Conservation (phyloP, 768 basidiomycete species). For the Lactarius tabidus region DNA sequence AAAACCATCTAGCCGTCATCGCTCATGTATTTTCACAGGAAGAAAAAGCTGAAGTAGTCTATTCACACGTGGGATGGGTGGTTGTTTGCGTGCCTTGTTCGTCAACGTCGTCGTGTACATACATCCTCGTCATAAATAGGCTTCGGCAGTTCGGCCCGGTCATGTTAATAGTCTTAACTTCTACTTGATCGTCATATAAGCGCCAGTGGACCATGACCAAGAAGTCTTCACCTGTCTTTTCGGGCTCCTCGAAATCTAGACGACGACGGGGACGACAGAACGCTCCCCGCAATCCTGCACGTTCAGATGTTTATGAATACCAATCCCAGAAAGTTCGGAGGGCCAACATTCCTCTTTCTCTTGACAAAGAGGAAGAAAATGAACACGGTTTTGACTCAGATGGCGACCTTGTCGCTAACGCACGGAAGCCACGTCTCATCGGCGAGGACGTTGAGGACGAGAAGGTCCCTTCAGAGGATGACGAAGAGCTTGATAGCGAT, state of each 20-base stretch:
- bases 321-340: slow-evolving; percentile 48
- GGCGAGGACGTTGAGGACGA: slow-evolving; percentile 36
- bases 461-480: slow-evolving; percentile 52
- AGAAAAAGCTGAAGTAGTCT: slow-evolving; percentile 94
- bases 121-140: not conserved
- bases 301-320: slow-evolving; percentile 62
- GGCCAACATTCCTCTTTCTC: slow-evolving; percentile 47
- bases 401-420: slow-evolving; percentile 35
- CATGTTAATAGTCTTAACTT: not conserved
- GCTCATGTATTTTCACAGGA: slow-evolving; percentile 42
- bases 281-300: slow-evolving; percentile 24
- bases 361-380: slow-evolving; percentile 53
- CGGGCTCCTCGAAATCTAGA: slow-evolving; percentile 36
- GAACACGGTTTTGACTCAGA: slow-evolving; percentile 31
- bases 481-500: slow-evolving; percentile 85
- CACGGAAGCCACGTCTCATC: slow-evolving; percentile 36
- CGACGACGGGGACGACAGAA: slow-evolving; percentile 32
- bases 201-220: not conserved
- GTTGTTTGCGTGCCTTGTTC: not conserved
- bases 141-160: slow-evolving; percentile 9
- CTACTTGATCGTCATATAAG: not conserved
- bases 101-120: not conserved
- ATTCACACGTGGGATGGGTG: slow-evolving; percentile 18
- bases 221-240: not conserved
- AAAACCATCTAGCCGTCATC: not conserved